These are phyloP conservation scores for Tulasnella sp. DNA, from an alignment of 768 basidiomycete genomes.

Conservation along the genomic window DNA sequence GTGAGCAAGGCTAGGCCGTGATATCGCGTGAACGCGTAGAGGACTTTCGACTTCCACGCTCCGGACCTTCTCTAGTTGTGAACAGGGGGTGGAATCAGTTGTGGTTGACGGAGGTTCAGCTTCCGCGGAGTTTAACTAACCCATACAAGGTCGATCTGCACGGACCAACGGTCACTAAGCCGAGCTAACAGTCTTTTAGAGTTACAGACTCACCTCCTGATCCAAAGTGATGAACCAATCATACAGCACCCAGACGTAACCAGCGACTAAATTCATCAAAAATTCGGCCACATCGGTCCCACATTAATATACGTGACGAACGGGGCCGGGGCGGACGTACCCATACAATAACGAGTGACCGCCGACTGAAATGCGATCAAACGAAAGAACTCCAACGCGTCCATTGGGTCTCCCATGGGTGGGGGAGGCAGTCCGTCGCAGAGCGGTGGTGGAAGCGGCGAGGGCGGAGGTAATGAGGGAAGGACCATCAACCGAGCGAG, in stretches of 20 bases:
- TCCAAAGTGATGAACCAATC: conserved; percentile 28
- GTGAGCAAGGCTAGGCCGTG: conserved; percentile 27
- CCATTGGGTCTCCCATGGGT: background rate
- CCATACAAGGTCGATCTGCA: conserved; percentile 24
- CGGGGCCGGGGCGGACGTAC: too few species aligned
- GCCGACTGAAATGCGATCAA: background rate
- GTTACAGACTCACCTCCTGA: background rate
- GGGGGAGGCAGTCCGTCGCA: background rate
- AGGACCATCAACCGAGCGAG: background rate
- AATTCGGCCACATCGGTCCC: background rate
- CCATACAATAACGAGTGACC: background rate
- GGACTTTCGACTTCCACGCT: conserved; percentile 27
- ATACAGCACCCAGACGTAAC: conserved; percentile 24
- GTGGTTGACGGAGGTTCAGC: background rate
- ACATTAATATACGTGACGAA: background rate
- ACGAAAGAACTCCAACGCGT: background rate
- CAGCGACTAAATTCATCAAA: background rate
- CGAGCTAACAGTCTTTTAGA: background rate
- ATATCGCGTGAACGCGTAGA: conserved; percentile 23
- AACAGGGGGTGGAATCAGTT: background rate
- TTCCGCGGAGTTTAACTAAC: background rate
- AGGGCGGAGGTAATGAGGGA: background rate
- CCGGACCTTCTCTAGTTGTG: background rate
- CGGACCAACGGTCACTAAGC: background rate
- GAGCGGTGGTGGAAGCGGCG: background rate